A percentile compares a stretch with the other conserved stretches of the same genome.
Evolutionary conservation across 2,329 filamentous ascomycete genomes (phyloP).

Genomic region (Hymenoscyphus infarciens): DNA sequence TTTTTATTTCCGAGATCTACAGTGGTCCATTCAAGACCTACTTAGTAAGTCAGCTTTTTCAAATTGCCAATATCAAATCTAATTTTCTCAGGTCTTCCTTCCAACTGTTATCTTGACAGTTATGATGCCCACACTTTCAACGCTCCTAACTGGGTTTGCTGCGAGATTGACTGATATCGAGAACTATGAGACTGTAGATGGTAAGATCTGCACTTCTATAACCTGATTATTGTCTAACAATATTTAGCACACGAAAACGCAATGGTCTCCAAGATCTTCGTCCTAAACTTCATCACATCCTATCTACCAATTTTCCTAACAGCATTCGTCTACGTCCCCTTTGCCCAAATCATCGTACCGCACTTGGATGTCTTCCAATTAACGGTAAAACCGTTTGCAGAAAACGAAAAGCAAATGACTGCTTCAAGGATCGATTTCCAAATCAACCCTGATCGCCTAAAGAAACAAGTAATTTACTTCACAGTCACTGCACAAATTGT

Average conservation of each 20-base stretch:
- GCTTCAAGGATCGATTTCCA: slow-evolving; percentile 60
- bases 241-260: slow-evolving; percentile 69
- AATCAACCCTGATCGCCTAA: slow-evolving; percentile 79
- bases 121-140: slow-evolving; percentile 73
- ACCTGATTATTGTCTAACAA: slow-evolving; percentile 14
- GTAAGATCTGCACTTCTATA: slow-evolving; percentile 36
- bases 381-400: slow-evolving; percentile 70
- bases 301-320: slow-evolving; percentile 91
- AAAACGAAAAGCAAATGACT: slow-evolving; percentile 67
- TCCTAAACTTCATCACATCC: slow-evolving; percentile 94
- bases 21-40: slow-evolving; percentile 82
- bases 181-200: slow-evolving; percentile 85
- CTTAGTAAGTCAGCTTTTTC: slow-evolving; percentile 52
- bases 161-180: slow-evolving; percentile 76
- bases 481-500: slow-evolving; percentile 92
- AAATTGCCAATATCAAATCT: slow-evolving; percentile 10
- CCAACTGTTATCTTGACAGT: slow-evolving; percentile 85
- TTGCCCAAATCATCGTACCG: slow-evolving; percentile 77
- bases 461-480: slow-evolving; percentile 92
- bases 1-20: slow-evolving; percentile 94
- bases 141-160: slow-evolving; percentile 72
- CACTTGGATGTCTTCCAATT: slow-evolving; percentile 79
- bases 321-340: slow-evolving; percentile 91
- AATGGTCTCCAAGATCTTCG: slow-evolving; percentile 87
- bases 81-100: slow-evolving; percentile 65